Base-by-base conservation (phyloP, 257 asterid genomes). In the Nicotiana benthamiana region DNA sequence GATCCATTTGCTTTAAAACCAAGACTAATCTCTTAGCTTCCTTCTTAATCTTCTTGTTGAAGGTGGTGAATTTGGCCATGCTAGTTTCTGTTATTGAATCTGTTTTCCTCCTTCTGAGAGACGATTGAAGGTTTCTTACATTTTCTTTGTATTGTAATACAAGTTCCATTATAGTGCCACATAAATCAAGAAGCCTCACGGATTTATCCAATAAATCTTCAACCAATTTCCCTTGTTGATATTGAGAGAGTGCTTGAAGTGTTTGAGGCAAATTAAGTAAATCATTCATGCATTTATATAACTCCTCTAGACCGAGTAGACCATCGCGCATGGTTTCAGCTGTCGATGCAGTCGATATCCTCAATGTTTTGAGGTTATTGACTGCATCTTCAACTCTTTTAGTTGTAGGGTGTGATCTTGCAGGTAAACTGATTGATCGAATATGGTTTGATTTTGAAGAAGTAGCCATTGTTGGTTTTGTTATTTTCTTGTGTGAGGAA, bases 261-360 rank as follows among this genome's bases (percentile, higher is more conserved):
- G 80, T 59, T 8, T 51, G 83, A 30, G 87, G 81, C 84, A 85
- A 65, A 46, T 59, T 84, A 59, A 85, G 83, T 34, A 82, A 82
- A 74, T 82, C 83, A 75, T 85, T 79, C 81, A 85, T 65, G 72
- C 68, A 46, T 20, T 79, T 63, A 26, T 75, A 79, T 56, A 82
- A 36, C 43, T 82, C 80, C 48, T 79, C 72, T 60, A 85, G 57
- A 54, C 82, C 79, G 51, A 76, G 75, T 27, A 85, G 32, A 17
- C 82, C 80, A 46, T 9, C 22, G 70, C 61, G 72, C 61, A 79
- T 75, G 6, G 68, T 59, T 59, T 65, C 82, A 16, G 70, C 20
- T 27, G 75, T n/a, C 1, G 68, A 12, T n/a, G 60, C 9, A 16
- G 52, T 27, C 7, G 81, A 64, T 30, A 18, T 17, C 53, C 64